Evolutionary conservation across 2,329 filamentous ascomycete genomes (phyloP), one percentile per base, ranked within the genome.

Genomic region (Simplicillium aogashimaense): DNA sequence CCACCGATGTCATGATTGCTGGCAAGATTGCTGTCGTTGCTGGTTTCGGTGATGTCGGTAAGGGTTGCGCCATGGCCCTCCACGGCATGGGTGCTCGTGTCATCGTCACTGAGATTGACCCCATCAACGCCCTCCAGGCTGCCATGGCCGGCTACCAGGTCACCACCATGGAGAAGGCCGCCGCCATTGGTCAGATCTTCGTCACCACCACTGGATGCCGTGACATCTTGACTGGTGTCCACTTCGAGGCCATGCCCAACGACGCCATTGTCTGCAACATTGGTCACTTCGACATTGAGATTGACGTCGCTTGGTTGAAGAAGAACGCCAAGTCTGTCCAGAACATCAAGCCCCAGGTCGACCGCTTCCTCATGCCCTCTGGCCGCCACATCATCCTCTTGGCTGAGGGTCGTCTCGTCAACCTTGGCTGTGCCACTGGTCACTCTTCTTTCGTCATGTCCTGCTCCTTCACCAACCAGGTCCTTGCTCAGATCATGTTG

Each of bases 391-490:
- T 98, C 77, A 94, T 98, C 70, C 88, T 98, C 58, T 81, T 98
- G 50, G 92, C 92, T 49, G 92, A 97, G 76, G 92, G 92, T 56
- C 90, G 92, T 76, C 85, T 98, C 51, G 92, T 98, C 74, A 98
- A 98, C 83, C 78, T 98, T 56, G 92, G 92, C 69, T 98, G 92
- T 70, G 92, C 92, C 63, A 98, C 92, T 50, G 92, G 92, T 54
- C 92, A 98, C 84, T 95, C 89, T 54, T 97, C 90, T 39, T 98
- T 98, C 70, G 92, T 98, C 53, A 97, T 98, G 92, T 95, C 89
- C 57, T 98, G 92, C 84, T 97, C 90, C 50, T 98, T 98, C 84
- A 94, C 89, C 79, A 98, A 98, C 84, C 92, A 98, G 79, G 92
- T 97, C 58, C 86, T 98, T 65, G 92, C 92, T 53, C 92, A 98